Conservation (phyloP, 106 monocot species). For the Apostasia shenzhenica region DNA sequence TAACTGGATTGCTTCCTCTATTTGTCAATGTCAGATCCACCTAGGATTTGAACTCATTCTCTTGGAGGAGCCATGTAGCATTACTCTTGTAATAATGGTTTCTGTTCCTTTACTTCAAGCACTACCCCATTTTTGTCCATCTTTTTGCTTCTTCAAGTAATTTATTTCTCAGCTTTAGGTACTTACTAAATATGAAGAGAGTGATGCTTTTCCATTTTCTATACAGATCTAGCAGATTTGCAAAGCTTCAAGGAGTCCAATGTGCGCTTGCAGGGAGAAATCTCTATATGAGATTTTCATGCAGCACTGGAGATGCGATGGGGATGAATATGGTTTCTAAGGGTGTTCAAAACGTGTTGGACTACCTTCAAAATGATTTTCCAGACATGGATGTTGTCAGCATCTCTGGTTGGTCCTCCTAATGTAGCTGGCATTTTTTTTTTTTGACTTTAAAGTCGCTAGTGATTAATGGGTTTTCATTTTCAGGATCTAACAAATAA, state of each 20-base stretch:
- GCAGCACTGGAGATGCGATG: slow-evolving; percentile 91
- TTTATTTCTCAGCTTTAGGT: too few species aligned
- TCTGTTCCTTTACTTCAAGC: too few species aligned
- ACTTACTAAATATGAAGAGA: background rate
- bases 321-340: slow-evolving; percentile 98
- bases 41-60: too few species aligned
- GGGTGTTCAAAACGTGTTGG: slow-evolving; percentile 79
- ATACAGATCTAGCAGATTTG: slow-evolving; percentile 82
- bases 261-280: slow-evolving; percentile 81
- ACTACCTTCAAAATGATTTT: slow-evolving; percentile 63
- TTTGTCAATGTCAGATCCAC: too few species aligned
- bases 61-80: too few species aligned
- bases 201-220: background rate
- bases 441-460: background rate
- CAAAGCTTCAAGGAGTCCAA: slow-evolving; percentile 50
- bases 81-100: too few species aligned
- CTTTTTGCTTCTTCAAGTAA: too few species aligned
- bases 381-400: slow-evolving; percentile 80
- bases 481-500: background rate
- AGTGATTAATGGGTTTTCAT: background rate
- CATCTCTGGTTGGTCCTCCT: slow-evolving; percentile 48
- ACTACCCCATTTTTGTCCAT: too few species aligned
- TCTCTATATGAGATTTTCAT: slow-evolving; percentile 69
- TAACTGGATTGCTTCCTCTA: too few species aligned
- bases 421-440: background rate